These are phyloP conservation scores for Ascochyta fabae DNA, from an alignment of 2,329 filamentous ascomycete genomes.

Conservation along the genomic window DNA sequence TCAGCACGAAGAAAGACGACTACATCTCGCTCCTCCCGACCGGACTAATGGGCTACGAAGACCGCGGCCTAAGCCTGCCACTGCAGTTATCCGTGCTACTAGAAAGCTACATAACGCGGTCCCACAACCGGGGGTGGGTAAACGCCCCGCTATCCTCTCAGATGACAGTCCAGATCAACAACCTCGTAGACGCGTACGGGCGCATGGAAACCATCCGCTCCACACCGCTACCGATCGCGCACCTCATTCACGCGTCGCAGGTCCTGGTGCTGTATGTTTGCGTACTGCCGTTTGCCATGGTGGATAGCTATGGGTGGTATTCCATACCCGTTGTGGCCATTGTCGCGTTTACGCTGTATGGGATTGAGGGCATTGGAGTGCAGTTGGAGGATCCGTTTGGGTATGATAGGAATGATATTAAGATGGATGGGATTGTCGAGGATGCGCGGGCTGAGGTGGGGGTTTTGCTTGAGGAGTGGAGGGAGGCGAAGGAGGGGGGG, in stretches of 20 bases:
- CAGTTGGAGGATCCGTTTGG: constrained; percentile 72
- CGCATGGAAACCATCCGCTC: constrained; percentile 69
- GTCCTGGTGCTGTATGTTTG: constrained; percentile 66
- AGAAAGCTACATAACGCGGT: constrained; percentile 65
- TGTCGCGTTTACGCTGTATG: constrained; percentile 69
- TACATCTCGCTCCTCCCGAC: constrained; percentile 59
- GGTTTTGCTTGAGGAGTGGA: constrained; percentile 66
- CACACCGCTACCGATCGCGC: constrained; percentile 69
- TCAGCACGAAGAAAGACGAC: constrained; percentile 51
- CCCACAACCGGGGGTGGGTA: constrained; percentile 64
- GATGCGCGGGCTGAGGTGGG: constrained; percentile 65
- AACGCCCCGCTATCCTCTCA: constrained; percentile 64
- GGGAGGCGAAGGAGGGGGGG: constrained; percentile 41
- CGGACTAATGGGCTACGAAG: constrained; percentile 60
- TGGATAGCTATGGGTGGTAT: constrained; percentile 69
- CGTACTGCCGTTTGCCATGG: constrained; percentile 68
- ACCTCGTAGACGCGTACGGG: constrained; percentile 64
- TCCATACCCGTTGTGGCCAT: constrained; percentile 64
- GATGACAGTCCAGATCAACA: constrained; percentile 65
- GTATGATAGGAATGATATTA: constrained; percentile 70
- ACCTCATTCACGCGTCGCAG: constrained; percentile 70
- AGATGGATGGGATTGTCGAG: constrained; percentile 70
- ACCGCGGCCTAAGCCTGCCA: constrained; percentile 64
- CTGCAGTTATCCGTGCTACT: constrained; percentile 67
- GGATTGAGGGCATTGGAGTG: constrained; percentile 67